phyloP scores from a whole-genome alignment of 352 stramenopile genomes.

The Phytopythium sindhum region DNA sequence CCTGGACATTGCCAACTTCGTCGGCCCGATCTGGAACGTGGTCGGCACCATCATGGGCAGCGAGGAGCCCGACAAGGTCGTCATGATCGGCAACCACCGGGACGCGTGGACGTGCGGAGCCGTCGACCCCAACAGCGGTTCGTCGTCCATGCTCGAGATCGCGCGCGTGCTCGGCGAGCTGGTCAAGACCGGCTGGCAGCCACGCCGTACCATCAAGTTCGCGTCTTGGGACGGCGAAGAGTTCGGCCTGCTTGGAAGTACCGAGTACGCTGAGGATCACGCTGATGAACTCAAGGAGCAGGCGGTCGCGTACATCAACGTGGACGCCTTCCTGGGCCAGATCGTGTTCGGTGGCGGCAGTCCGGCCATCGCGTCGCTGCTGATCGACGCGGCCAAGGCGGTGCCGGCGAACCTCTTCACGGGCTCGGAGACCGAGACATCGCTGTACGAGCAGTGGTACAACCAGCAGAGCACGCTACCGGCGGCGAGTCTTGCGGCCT shows the following conservation, averaged over 20 bases:
- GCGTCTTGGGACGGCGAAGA: conserved; percentile 76
- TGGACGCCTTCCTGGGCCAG: conserved; percentile 51
- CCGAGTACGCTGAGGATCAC: conserved; percentile 20
- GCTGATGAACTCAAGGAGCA: conserved; percentile 22
- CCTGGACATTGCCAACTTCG: conserved; percentile 58
- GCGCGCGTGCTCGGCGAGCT: conserved; percentile 48
- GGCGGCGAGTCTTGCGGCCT: background rate
- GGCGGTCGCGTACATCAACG: conserved; percentile 57
- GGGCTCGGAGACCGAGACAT: conserved; percentile 6
- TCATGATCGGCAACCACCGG: conserved; percentile 74
- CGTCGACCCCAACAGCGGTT: conserved; percentile 58
- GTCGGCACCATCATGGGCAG: conserved; percentile 22
- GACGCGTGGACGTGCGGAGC: conserved; percentile 78
- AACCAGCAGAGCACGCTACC: conserved; percentile 5
- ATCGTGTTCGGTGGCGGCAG: conserved; percentile 32
- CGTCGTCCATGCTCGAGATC: conserved; percentile 58
- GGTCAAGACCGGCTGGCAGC: conserved; percentile 42
- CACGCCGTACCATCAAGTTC: conserved; percentile 57
- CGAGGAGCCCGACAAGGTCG: conserved; percentile 29
- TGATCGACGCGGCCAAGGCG: conserved; percentile 29
- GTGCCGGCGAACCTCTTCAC: conserved; percentile 24
- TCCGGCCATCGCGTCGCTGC: conserved; percentile 32
- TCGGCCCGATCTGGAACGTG: conserved; percentile 69
- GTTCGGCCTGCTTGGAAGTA: conserved; percentile 54
- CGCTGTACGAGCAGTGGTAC: conserved; percentile 11